A percentile compares a stretch with the other conserved stretches of the same genome.
Evolutionary conservation across 164 flowering plant genomes (phyloP).

Genomic region (Kalanchoe fedtschenkoi): DNA sequence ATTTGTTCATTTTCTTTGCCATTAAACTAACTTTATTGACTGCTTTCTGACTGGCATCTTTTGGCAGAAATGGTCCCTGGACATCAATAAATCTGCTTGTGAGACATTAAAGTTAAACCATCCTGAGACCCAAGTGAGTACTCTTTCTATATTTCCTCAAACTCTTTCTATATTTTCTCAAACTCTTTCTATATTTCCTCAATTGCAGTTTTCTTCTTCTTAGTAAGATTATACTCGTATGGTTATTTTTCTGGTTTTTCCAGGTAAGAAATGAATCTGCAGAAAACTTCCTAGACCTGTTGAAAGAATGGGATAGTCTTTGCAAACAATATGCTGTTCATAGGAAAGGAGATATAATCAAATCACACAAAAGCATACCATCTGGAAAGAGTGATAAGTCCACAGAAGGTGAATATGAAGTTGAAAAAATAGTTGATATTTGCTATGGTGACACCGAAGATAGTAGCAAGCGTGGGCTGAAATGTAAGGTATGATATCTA

Average conservation of each 20-base stretch:
- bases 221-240: neutral
- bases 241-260: conserved; percentile 1
- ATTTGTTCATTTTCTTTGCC: neutral
- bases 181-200: neutral
- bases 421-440: conserved; percentile 49
- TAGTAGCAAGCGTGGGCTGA: conserved; percentile 48
- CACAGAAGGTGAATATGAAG: conserved; percentile 57
- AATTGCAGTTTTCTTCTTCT: neutral
- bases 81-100: conserved; percentile 52
- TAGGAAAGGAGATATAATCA: conserved; percentile 10
- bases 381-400: conserved; percentile 17
- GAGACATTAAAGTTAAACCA: conserved; percentile 74
- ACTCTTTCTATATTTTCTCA: neutral
- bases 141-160: neutral
- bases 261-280: conserved; percentile 84
- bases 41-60: neutral
- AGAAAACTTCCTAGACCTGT: conserved; percentile 60
- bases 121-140: conserved; percentile 63
- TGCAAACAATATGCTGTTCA: conserved; percentile 32
- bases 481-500: conserved; percentile 47
- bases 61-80: conserved; percentile 80
- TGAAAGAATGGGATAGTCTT: conserved; percentile 76
- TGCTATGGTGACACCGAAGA: conserved; percentile 64
- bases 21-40: neutral
- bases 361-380: conserved; percentile 6